Percentiles rank a stretch among this genome's conserved stretches.
phyloP scores from a whole-genome alignment of 2,329 filamentous ascomycete species.

The Chalara sp. region DNA sequence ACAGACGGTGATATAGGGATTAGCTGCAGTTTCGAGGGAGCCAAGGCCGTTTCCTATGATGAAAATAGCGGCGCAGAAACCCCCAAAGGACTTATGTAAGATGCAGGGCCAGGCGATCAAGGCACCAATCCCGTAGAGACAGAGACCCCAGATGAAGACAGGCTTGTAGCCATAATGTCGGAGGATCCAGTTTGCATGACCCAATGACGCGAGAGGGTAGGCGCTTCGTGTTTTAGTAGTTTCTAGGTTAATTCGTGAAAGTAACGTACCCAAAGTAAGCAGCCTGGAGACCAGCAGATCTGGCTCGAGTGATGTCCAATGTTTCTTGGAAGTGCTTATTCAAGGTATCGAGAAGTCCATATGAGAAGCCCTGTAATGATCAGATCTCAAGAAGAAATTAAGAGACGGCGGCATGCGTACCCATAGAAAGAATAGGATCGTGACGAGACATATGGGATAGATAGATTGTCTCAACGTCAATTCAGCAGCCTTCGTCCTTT shows the following conservation, averaged over 20 bases:
- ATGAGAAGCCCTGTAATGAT: constrained; percentile 68
- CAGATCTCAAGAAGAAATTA: constrained; percentile 14
- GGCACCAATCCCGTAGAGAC: constrained; percentile 66
- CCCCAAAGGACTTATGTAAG: constrained; percentile 66
- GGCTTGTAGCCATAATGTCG: constrained; percentile 57
- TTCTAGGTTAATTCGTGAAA: constrained; percentile 38
- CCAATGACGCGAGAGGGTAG: constrained; percentile 64
- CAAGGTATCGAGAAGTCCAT: constrained; percentile 75
- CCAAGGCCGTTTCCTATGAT: constrained; percentile 71
- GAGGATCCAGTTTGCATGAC: constrained; percentile 59
- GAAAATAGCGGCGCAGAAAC: constrained; percentile 67
- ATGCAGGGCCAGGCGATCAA: constrained; percentile 79
- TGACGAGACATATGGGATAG: constrained; percentile 59
- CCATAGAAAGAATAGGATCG: constrained; percentile 59
- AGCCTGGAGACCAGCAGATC: constrained; percentile 55
- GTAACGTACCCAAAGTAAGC: constrained; percentile 61
- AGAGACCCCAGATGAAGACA: constrained; percentile 62
- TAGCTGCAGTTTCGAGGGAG: constrained; percentile 72
- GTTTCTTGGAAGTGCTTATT: constrained; percentile 65
- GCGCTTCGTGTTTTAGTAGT: constrained; percentile 61
- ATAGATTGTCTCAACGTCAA: constrained; percentile 62
- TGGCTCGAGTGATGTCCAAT: constrained; percentile 44
- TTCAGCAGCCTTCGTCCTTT: constrained; percentile 45
- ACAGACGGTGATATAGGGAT: constrained; percentile 64
- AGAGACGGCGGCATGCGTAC: constrained; percentile 37